Evolutionary conservation across 345 rosid genomes (phyloP).

Genomic region (Rhodomyrtus tomentosa): DNA sequence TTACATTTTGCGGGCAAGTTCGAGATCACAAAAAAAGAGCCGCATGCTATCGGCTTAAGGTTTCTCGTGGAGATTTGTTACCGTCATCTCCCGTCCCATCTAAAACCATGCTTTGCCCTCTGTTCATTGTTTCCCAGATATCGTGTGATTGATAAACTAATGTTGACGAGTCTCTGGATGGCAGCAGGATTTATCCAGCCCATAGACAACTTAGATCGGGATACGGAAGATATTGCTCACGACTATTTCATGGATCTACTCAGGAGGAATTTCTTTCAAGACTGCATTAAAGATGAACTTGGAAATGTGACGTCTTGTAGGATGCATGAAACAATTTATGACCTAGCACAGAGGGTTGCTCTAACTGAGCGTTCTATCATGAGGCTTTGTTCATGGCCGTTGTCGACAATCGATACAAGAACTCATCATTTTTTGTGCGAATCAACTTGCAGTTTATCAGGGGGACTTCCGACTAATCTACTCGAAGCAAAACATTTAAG

Average conservation of each 20-base stretch:
- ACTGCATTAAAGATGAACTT: neutral
- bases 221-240: neutral
- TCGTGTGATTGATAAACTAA: neutral
- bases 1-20: neutral
- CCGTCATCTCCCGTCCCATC: conserved; percentile 1
- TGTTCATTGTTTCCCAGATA: conserved; percentile 9
- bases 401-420: neutral
- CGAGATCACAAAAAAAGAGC: neutral
- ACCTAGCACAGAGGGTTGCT: neutral
- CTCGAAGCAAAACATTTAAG: neutral
- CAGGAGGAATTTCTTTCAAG: neutral
- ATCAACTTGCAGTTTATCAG: neutral
- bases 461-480: neutral
- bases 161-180: conserved; percentile 1
- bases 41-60: too few species aligned
- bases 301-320: neutral
- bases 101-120: conserved; percentile 10
- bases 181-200: conserved; percentile 10
- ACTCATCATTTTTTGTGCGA: fast-evolving
- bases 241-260: neutral
- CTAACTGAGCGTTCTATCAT: neutral
- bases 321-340: neutral
- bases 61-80: too few species aligned
- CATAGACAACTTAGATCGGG: neutral
- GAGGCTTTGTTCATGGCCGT: neutral